Percentiles rank a stretch among this genome's conserved stretches.
These are phyloP conservation scores for Penicillium sp. DNA, from an alignment of 2,329 filamentous ascomycete species.

Conservation along the genomic window DNA sequence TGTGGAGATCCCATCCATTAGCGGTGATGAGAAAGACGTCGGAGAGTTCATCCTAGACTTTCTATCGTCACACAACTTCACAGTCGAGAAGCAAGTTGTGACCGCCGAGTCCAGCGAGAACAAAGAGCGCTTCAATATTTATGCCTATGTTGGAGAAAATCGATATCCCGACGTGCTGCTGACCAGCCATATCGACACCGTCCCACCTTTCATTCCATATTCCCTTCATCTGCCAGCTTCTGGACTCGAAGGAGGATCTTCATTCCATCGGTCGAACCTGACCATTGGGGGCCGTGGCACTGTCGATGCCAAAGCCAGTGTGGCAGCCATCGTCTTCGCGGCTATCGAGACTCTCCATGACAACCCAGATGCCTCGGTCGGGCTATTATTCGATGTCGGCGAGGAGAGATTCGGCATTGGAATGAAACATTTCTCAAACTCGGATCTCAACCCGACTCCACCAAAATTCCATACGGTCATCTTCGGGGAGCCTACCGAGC, in stretches of 20 bases:
- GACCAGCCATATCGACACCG: slow-evolving; percentile 78
- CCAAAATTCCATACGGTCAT: slow-evolving; percentile 68
- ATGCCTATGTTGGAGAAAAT: slow-evolving; percentile 57
- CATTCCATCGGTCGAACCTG: slow-evolving; percentile 17
- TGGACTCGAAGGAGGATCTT: too few relatives aligned
- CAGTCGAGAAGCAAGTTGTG: not conserved
- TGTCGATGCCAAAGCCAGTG: slow-evolving; percentile 48
- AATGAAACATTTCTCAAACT: slow-evolving; percentile 61
- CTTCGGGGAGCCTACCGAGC: slow-evolving; percentile 91
- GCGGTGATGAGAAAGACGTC: not conserved
- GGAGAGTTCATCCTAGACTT: not conserved
- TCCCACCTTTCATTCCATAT: slow-evolving; percentile 51
- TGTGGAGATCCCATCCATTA: slow-evolving; percentile 1
- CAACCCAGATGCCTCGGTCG: slow-evolving; percentile 41
- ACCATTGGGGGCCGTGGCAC: slow-evolving; percentile 46
- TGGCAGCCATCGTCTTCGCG: slow-evolving; percentile 44
- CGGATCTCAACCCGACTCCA: slow-evolving; percentile 48
- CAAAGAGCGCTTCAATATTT: slow-evolving; percentile 66
- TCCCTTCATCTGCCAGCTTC: slow-evolving; percentile 38
- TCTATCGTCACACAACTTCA: not conserved
- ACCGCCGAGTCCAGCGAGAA: not conserved
- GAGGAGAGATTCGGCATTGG: slow-evolving; percentile 80
- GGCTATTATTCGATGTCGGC: slow-evolving; percentile 69
- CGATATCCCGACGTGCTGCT: slow-evolving; percentile 33
- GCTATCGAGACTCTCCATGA: slow-evolving; percentile 46